These are phyloP conservation scores for Talaromyces thailandensis DNA, from an alignment of 495 filamentous ascomycete genomes.

Conservation along the genomic window DNA sequence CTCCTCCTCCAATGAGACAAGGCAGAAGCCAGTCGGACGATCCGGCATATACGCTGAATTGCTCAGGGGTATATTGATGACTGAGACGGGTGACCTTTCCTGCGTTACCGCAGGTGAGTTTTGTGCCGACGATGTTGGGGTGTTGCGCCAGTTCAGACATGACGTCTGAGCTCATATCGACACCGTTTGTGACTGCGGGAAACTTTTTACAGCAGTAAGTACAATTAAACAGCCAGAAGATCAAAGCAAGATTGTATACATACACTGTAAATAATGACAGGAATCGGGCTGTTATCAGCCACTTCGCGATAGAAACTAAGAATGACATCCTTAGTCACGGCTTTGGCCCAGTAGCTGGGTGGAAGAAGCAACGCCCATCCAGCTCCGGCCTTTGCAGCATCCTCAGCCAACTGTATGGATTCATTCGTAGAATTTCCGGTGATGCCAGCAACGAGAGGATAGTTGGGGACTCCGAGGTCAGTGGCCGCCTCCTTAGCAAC, in stretches of 20 bases:
- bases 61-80: background rate
- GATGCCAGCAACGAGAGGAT: background rate
- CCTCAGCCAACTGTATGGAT: background rate
- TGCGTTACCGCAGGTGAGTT: conserved; percentile 75
- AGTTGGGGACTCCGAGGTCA: background rate
- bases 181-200: conserved; percentile 59
- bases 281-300: background rate
- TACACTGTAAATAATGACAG: background rate
- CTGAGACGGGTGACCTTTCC: conserved; percentile 67
- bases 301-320: background rate
- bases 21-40: conserved; percentile 69
- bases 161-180: conserved; percentile 64
- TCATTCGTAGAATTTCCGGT: background rate
- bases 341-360: background rate
- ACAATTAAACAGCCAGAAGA: background rate
- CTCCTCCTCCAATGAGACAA: conserved; percentile 59
- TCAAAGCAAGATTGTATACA: background rate
- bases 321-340: background rate
- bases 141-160: conserved; percentile 59
- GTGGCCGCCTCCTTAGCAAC: background rate
- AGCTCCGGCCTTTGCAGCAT: background rate
- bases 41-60: conserved; percentile 30
- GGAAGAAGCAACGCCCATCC: background rate
- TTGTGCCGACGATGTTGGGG: conserved; percentile 69
- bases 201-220: conserved; percentile 60